Base-by-base conservation (phyloP, 331 rosid genomes). In the Rhamnella rubrinervis region DNA sequence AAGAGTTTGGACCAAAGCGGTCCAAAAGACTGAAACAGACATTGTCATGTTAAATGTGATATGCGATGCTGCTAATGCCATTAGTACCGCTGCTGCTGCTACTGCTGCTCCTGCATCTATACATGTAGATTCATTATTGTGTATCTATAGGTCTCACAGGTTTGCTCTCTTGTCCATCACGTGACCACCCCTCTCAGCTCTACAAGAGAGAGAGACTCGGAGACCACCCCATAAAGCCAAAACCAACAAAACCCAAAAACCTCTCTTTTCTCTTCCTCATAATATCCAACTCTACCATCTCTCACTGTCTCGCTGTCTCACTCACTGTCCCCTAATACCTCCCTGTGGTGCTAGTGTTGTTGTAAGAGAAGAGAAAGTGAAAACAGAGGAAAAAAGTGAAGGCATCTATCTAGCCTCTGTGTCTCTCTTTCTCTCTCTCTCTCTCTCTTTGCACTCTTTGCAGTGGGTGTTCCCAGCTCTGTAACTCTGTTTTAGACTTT, bases 1-100 rank as follows among this genome's bases (percentile, higher is more conserved):
- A 72, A 75, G 83, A 49, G 70, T 67, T 84, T 78, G 83, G 88
- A 80, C 77, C 80, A 15, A 63, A 78, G 67, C 63, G 77, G 79
- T 78, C 75, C 70, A 79, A 77, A 66, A 56, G 61, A 49, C 31
- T 4, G 78, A 79, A 61, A 59, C 76, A 61, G 73, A 61, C 82
- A 67, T 55, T 79, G 76, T 80, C 78, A 81, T 70, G 81, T 81
- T 78, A 71, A 55, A 62, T 59, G 71, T 66, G 76, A 75, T 17
- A 11, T 51, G 19, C 61, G 7, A 11, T 47, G 35, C 52, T 39
- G 19, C 41, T 68, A 44, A 19, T 69, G 21, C 19, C 19, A n/a
- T 6, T 39, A 17, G 11, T 14, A 16, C 6, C 28, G 59, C 37
- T 20, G 6, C n/a, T 39, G 1, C 21, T 14, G 35, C 59, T 28